Conservation (phyloP, 2,329 filamentous ascomycete species). For the Bipolaris bicolor region DNA sequence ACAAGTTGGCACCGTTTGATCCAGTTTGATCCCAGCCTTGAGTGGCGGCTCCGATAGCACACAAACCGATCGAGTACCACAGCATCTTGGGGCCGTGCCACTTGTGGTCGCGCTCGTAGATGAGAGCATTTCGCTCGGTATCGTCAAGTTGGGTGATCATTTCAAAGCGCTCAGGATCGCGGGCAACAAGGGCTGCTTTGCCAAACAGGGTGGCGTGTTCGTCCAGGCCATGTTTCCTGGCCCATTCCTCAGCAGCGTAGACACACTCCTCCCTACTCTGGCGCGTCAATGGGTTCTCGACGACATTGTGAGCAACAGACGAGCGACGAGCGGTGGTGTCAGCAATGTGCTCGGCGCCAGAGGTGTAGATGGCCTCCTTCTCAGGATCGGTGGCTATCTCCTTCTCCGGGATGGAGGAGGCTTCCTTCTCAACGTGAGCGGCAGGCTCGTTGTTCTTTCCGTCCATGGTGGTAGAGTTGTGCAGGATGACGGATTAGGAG, state of each 20-base stretch:
- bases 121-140: constrained; percentile 64
- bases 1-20: constrained; percentile 61
- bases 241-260: constrained; percentile 66
- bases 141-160: constrained; percentile 65
- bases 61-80: constrained; percentile 70
- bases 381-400: constrained; percentile 7
- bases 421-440: constrained; percentile 1
- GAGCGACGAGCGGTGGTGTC: constrained; percentile 39
- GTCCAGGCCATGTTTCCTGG: constrained; percentile 62
- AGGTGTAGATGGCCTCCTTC: constrained; percentile 5
- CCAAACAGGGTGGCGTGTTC: constrained; percentile 65
- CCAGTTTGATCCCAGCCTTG: constrained; percentile 71
- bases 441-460: constrained; percentile 7
- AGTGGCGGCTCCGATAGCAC: constrained; percentile 73
- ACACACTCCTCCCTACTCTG: constrained; percentile 60
- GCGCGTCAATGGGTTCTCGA: constrained; percentile 47
- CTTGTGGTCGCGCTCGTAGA: constrained; percentile 69
- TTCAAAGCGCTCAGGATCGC: constrained; percentile 69
- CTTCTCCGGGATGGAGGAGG: constrained; percentile 6
- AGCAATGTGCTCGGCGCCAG: constrained; percentile 10
- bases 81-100: constrained; percentile 65
- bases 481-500: background rate
- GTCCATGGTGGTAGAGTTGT: constrained; percentile 9
- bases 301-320: constrained; percentile 55
- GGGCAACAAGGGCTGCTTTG: constrained; percentile 76